phyloP scores from a whole-genome alignment of 2,329 filamentous ascomycete species.

The Aspergillus melleus region DNA sequence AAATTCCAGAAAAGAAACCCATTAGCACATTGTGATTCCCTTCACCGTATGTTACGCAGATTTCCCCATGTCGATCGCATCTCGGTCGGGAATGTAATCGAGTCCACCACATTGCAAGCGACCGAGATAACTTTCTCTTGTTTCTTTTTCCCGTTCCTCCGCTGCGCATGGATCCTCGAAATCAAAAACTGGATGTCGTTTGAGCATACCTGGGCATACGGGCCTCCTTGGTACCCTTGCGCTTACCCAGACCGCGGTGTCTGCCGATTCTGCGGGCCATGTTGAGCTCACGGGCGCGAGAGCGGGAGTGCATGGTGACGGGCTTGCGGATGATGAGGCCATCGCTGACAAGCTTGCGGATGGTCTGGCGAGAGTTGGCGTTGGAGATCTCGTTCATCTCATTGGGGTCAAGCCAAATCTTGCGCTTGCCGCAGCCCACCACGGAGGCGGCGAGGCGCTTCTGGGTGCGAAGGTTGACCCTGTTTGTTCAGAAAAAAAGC shows the following conservation, averaged over 20 bases:
- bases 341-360: conserved; percentile 99
- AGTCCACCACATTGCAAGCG: not conserved
- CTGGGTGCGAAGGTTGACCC: conserved; percentile 99
- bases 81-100: not conserved
- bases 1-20: conserved; percentile 31
- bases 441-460: conserved; percentile 99
- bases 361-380: conserved; percentile 99
- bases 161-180: not conserved
- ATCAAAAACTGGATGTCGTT: conserved; percentile 11
- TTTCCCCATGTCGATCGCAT: not conserved
- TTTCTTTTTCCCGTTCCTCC: not conserved
- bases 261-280: conserved; percentile 91
- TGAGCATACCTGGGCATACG: conserved; percentile 90
- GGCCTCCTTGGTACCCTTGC: conserved; percentile 99
- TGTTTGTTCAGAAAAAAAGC: conserved; percentile 46
- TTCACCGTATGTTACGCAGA: not conserved
- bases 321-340: conserved; percentile 99
- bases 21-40: conserved; percentile 17
- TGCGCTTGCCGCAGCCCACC: conserved; percentile 98
- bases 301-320: conserved; percentile 98
- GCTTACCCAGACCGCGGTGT: conserved; percentile 99
- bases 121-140: no score
- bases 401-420: conserved; percentile 99
- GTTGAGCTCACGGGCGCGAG: conserved; percentile 92
- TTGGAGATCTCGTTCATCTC: conserved; percentile 99